Conservation (phyloP, 2,329 filamentous ascomycete genomes). For the Stemphylium vesicarium region DNA sequence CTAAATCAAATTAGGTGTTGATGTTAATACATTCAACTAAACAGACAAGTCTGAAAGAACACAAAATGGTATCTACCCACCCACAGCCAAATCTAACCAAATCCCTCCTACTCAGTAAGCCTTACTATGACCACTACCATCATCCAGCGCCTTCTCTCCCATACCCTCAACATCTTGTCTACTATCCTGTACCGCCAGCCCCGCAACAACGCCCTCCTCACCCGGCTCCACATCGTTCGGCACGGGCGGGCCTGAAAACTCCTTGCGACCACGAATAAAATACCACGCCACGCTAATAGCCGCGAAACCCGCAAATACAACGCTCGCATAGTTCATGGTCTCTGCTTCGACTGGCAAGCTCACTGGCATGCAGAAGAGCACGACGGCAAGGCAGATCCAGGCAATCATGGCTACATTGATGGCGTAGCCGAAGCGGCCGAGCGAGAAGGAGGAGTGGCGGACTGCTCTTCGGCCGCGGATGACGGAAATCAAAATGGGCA, state of each 20-base stretch:
- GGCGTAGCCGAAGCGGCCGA: slow-evolving; percentile 70
- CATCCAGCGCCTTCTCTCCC: slow-evolving; percentile 20
- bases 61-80: too few species aligned
- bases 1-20: too few species aligned
- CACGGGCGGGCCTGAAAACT: slow-evolving; percentile 48
- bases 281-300: slow-evolving; percentile 48
- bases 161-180: slow-evolving; percentile 33
- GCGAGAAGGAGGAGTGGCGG: slow-evolving; percentile 69
- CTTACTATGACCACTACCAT: not conserved
- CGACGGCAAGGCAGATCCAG: slow-evolving; percentile 73
- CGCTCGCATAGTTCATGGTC: slow-evolving; percentile 54
- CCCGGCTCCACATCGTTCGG: slow-evolving; percentile 44
- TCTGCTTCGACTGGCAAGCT: slow-evolving; percentile 50
- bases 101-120: not conserved
- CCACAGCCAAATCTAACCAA: too few species aligned
- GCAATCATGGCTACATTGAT: slow-evolving; percentile 72
- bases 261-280: slow-evolving; percentile 46
- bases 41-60: too few species aligned
- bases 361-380: slow-evolving; percentile 77
- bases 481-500: slow-evolving; percentile 75
- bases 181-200: slow-evolving; percentile 39
- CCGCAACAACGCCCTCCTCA: slow-evolving; percentile 42
- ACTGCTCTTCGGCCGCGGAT: slow-evolving; percentile 70
- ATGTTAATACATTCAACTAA: too few species aligned
- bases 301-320: slow-evolving; percentile 51